Conservation (phyloP, 108 stramenopile genomes). For the Skeletonema menzelii region DNA sequence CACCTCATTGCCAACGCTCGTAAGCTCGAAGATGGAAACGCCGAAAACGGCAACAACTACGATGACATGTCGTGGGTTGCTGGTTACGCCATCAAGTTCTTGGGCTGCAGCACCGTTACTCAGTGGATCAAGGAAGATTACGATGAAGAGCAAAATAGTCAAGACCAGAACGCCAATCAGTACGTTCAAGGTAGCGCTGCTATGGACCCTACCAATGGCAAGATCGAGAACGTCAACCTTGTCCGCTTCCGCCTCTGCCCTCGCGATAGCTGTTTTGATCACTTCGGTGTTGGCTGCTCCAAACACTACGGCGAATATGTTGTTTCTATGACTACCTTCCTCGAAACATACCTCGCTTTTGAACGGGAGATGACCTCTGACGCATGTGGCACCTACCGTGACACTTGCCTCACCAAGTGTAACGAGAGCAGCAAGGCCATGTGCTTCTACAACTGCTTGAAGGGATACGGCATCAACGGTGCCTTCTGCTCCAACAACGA, state of each 20-base stretch:
- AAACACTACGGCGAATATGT: constrained; percentile 80
- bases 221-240: constrained; percentile 75
- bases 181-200: constrained; percentile 26
- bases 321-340: constrained; percentile 80
- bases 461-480: constrained; percentile 33
- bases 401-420: constrained; percentile 50
- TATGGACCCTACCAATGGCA: constrained; percentile 31
- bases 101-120: constrained; percentile 80
- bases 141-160: no score
- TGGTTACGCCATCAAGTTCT: constrained; percentile 81
- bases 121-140: constrained; percentile 53
- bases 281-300: constrained; percentile 60
- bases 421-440: constrained; percentile 35
- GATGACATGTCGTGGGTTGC: constrained; percentile 50
- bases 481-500: constrained; percentile 25
- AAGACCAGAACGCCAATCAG: no score
- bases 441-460: constrained; percentile 49
- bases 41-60: constrained; percentile 1
- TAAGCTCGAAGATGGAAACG: constrained; percentile 29
- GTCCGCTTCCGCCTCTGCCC: constrained; percentile 89
- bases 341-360: constrained; percentile 44
- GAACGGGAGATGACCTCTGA: constrained; percentile 53
- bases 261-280: constrained; percentile 49
- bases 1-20: constrained; percentile 60
- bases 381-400: constrained; percentile 45